These are phyloP conservation scores for Tuber calosporum DNA, from an alignment of 495 filamentous ascomycete species.

Conservation along the genomic window DNA sequence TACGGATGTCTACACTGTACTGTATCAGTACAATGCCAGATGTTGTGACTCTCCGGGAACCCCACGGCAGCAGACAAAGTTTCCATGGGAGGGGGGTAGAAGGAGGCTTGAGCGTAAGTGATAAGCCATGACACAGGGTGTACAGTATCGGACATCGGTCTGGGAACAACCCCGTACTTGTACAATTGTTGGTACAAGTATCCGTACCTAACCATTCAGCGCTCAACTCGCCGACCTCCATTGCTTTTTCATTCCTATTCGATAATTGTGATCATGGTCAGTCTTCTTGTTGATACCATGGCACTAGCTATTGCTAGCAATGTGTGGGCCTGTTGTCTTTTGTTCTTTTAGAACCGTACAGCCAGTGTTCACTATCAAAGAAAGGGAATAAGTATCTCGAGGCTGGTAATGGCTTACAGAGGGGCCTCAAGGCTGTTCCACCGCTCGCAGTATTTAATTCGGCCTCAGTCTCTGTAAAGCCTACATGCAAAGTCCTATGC, in stretches of 20 bases:
- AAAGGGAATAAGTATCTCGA: neutral
- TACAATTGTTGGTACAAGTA: neutral
- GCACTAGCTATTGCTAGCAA: neutral
- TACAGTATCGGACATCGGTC: neutral
- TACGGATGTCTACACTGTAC: neutral
- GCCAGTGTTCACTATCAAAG: neutral
- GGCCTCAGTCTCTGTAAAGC: neutral
- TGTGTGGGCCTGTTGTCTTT: neutral
- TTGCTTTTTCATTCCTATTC: neutral
- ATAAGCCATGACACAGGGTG: neutral
- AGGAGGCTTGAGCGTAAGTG: neutral
- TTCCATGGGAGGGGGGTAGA: neutral
- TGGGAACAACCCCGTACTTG: neutral
- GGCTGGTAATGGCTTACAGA: neutral
- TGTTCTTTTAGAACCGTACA: neutral
- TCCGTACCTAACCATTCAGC: neutral
- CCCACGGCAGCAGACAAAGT: neutral
- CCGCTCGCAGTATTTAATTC: neutral
- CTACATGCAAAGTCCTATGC: neutral
- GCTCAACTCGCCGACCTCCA: neutral
- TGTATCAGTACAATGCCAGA: neutral
- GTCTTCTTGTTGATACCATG: neutral
- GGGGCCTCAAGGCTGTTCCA: neutral
- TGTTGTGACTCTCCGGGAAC: neutral
- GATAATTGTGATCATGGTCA: neutral